These are phyloP conservation scores for Fusarium metavorans DNA, from an alignment of 2,329 filamentous ascomycete genomes.

Conservation along the genomic window DNA sequence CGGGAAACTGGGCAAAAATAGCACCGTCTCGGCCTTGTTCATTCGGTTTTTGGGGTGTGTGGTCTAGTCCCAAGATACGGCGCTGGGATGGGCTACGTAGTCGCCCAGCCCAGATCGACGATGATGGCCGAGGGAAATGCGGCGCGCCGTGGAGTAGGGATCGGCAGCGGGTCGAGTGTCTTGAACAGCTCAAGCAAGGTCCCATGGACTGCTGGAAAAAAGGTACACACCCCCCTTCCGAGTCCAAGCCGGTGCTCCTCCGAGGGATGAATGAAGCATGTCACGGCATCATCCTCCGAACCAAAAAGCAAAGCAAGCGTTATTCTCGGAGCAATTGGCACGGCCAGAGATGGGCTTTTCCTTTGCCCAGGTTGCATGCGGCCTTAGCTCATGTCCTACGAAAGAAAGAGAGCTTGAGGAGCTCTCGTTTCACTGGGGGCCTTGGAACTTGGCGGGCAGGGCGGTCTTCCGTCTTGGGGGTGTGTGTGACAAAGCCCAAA, in stretches of 20 bases:
- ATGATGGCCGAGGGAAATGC: conserved; percentile 30
- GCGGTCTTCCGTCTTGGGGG: not conserved
- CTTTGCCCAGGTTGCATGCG: conserved; percentile 6
- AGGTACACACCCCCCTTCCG: not conserved
- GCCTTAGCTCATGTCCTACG: not conserved
- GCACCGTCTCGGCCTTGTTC: conserved; percentile 9
- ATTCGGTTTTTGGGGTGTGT: not conserved
- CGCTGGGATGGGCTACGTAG: conserved; percentile 11
- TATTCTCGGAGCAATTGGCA: not conserved
- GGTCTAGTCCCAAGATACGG: not conserved
- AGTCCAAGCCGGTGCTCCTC: not conserved
- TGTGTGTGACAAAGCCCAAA: not conserved
- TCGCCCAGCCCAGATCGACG: conserved; percentile 30
- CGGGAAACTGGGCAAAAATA: conserved; percentile 21
- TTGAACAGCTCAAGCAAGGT: conserved; percentile 11
- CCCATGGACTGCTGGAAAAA: conserved; percentile 11
- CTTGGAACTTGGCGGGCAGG: conserved; percentile 10
- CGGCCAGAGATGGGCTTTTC: not conserved
- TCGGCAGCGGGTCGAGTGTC: conserved; percentile 27
- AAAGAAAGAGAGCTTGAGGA: not conserved
- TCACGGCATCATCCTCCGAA: conserved; percentile 12
- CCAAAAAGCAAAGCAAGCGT: conserved; percentile 3
- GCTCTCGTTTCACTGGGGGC: not conserved
- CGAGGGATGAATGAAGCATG: not conserved
- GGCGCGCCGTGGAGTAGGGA: conserved; percentile 28